Conservation (phyloP, 257 asterid species). For the Solanum sejunctum region DNA sequence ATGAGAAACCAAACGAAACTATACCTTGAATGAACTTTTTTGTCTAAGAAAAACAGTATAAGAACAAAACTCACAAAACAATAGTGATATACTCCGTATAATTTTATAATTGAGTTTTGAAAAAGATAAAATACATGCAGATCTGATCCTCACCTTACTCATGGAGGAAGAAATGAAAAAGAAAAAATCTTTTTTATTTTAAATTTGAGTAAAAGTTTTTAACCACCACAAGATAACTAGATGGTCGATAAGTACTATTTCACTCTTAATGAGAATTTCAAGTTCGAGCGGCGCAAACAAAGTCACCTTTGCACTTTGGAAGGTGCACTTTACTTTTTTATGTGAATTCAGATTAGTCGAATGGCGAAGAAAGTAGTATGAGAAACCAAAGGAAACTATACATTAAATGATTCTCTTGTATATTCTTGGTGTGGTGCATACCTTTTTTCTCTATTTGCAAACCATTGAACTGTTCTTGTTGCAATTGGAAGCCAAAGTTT, state of each 20-base stretch:
- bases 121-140: rapidly evolving
- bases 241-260: not conserved
- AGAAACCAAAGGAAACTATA: not conserved
- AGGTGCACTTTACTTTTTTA: not conserved
- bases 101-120: not conserved
- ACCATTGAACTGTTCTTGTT: constrained; percentile 67
- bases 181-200: not conserved
- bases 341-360: not conserved
- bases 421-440: constrained; percentile 11
- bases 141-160: not conserved
- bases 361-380: not conserved
- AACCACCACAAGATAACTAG: not conserved
- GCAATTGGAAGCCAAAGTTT: constrained; percentile 81
- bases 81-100: not conserved
- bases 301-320: not conserved
- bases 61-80: not conserved
- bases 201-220: not conserved
- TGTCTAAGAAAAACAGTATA: not conserved
- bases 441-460: constrained; percentile 50
- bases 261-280: not conserved
- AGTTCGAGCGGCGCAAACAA: not conserved
- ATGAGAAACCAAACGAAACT: not conserved
- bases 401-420: constrained; percentile 5
- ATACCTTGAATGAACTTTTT: not conserved
- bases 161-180: no score